A percentile compares a stretch with the other conserved stretches of the same genome.
phyloP scores from a whole-genome alignment of 345 rosid species.

The Aquilaria malaccensis region DNA sequence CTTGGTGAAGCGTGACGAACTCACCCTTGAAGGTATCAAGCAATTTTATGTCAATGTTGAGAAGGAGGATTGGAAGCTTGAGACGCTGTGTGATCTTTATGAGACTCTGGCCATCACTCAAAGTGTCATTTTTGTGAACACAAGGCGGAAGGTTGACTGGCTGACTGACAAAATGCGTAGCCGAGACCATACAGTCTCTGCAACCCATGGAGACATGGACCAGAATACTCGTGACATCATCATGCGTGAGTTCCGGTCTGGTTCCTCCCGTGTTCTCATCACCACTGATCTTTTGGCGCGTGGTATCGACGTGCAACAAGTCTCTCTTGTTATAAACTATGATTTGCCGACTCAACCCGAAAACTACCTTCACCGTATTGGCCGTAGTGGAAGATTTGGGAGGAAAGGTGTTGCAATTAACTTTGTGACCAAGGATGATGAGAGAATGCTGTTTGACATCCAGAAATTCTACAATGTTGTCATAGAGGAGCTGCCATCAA shows the following conservation, averaged over 20 bases:
- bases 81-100: slow-evolving; percentile 72
- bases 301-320: slow-evolving; percentile 92
- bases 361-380: slow-evolving; percentile 82
- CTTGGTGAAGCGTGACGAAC: slow-evolving; percentile 80
- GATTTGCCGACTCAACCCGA: slow-evolving; percentile 89
- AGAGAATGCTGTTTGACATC: slow-evolving; percentile 62
- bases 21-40: slow-evolving; percentile 89
- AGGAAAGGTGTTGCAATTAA: slow-evolving; percentile 90
- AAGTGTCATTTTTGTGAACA: slow-evolving; percentile 85
- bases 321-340: slow-evolving; percentile 77
- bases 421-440: slow-evolving; percentile 58
- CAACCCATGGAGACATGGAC: slow-evolving; percentile 95
- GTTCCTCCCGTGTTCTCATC: slow-evolving; percentile 85
- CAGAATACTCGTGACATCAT: slow-evolving; percentile 85
- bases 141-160: slow-evolving; percentile 93
- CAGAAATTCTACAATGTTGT: slow-evolving; percentile 65
- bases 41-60: slow-evolving; percentile 75
- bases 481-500: slow-evolving; percentile 53
- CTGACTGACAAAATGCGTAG: slow-evolving; percentile 72
- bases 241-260: slow-evolving; percentile 81
- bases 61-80: slow-evolving; percentile 86
- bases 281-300: slow-evolving; percentile 83
- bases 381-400: slow-evolving; percentile 82
- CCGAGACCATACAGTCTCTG: slow-evolving; percentile 89
- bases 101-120: slow-evolving; percentile 87